Evolutionary conservation across 139 green algal species (phyloP).

Genomic region (Limnomonas spitsbergensis): DNA sequence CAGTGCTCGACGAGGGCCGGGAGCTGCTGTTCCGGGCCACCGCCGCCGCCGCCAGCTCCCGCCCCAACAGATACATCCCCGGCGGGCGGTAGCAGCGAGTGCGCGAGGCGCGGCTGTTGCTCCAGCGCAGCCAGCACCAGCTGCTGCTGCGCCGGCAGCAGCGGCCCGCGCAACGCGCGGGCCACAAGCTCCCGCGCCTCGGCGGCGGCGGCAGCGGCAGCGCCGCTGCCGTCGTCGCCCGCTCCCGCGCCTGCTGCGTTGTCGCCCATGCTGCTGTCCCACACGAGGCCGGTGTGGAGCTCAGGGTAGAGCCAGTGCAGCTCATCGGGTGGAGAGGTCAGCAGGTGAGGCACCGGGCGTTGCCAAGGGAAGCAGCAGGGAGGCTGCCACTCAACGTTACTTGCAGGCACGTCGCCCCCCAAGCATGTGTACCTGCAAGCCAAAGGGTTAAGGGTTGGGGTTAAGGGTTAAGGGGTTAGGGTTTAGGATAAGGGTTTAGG

Average conservation of each 20-base stretch:
- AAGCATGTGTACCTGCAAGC: no score
- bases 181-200: slow-evolving; percentile 51
- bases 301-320: slow-evolving; percentile 52
- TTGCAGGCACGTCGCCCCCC: no score
- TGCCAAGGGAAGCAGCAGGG: slow-evolving; percentile 18
- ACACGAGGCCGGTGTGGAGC: slow-evolving; percentile 45
- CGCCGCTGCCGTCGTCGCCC: neutral
- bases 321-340: slow-evolving; percentile 29
- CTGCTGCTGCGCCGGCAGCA: slow-evolving; percentile 60
- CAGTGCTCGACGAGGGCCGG: slow-evolving; percentile 71
- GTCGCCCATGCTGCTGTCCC: slow-evolving; percentile 57
- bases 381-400: neutral
- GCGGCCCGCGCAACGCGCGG: slow-evolving; percentile 46
- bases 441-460: no score
- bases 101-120: slow-evolving; percentile 41
- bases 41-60: no score
- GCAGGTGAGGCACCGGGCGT: slow-evolving; percentile 20
- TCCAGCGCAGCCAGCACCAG: slow-evolving; percentile 49
- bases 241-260: no score
- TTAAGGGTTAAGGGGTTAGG: no score
- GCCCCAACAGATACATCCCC: no score
- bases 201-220: neutral
- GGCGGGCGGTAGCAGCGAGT: slow-evolving; percentile 12
- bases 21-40: slow-evolving; percentile 41
- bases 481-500: no score